A percentile compares a stretch with the other conserved stretches of the same genome.
Evolutionary conservation across 495 filamentous ascomycete genomes (phyloP).

Genomic region (Penicillium coprophilum): DNA sequence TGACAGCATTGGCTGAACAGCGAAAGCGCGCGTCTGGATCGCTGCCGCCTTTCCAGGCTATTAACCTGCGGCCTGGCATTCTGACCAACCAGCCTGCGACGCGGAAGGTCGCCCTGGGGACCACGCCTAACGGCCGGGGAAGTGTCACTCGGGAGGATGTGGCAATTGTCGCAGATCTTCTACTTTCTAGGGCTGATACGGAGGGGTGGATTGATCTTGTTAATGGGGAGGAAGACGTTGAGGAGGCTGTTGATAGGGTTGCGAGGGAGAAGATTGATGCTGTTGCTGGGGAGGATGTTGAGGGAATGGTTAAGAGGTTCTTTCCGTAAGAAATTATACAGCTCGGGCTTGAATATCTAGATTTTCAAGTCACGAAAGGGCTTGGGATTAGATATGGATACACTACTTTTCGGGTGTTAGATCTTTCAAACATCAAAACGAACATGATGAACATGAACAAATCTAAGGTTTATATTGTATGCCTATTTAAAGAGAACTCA

Average conservation of each 20-base stretch:
- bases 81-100: slow-evolving; percentile 60
- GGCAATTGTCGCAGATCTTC: slow-evolving; percentile 62
- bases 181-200: slow-evolving; percentile 60
- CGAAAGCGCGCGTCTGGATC: slow-evolving; percentile 44
- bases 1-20: slow-evolving; percentile 57
- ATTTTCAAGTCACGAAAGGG: background rate
- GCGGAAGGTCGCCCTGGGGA: slow-evolving; percentile 65
- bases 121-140: slow-evolving; percentile 50
- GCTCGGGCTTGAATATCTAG: background rate
- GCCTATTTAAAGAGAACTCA: background rate
- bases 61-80: slow-evolving; percentile 66
- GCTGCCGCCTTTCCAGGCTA: slow-evolving; percentile 55
- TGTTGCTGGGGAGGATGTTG: slow-evolving; percentile 65
- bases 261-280: slow-evolving; percentile 62
- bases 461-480: slow-evolving; percentile 4
- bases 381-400: background rate
- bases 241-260: slow-evolving; percentile 63
- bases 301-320: slow-evolving; percentile 47
- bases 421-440: background rate
- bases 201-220: slow-evolving; percentile 63
- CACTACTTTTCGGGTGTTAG: background rate
- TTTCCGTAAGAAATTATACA: slow-evolving; percentile 15
- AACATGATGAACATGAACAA: background rate
- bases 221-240: slow-evolving; percentile 57
- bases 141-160: slow-evolving; percentile 65